Conservation (phyloP, 169 alveolate genomes). For the Plasmodium chabaudi region DNA sequence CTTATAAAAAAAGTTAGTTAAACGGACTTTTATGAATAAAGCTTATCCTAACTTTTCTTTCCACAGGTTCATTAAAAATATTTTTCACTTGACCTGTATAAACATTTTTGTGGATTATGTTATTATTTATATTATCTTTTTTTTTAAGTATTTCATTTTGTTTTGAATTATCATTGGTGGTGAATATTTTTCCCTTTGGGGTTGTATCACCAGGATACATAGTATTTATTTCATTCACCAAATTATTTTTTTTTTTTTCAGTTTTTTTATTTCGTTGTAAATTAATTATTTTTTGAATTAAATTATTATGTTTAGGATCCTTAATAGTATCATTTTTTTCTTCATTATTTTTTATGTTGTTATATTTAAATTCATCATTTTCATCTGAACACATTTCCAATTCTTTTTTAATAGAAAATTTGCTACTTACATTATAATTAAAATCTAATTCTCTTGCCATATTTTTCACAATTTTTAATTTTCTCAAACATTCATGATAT, state of each 20-base stretch:
- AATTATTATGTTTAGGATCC: not conserved
- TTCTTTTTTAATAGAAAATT: slow-evolving; percentile 13
- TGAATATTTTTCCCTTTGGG: not conserved
- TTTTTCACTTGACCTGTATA: slow-evolving; percentile 13
- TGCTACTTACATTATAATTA: not conserved
- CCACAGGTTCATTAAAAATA: slow-evolving; percentile 53
- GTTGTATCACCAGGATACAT: not conserved
- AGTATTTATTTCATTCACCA: not conserved
- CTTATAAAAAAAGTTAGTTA: not conserved
- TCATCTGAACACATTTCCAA: slow-evolving; percentile 14
- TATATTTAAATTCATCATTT: slow-evolving; percentile 16
- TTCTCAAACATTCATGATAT: slow-evolving; percentile 52
- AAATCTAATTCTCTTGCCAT: slow-evolving; percentile 45
- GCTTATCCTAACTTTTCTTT: not conserved
- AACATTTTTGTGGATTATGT: not conserved
- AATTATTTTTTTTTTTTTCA: not conserved
- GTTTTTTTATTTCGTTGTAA: not conserved
- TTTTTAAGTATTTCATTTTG: not conserved
- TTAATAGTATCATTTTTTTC: slow-evolving; percentile 3
- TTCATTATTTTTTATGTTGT: not conserved
- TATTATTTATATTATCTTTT: not conserved
- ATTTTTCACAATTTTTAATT: slow-evolving; percentile 47
- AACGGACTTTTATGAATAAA: slow-evolving; percentile 55
- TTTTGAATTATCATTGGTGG: not conserved
- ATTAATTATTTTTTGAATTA: slow-evolving; percentile 10